Base-by-base conservation (phyloP, 2,329 filamentous ascomycete species). In the Aspergillus chevalieri region DNA sequence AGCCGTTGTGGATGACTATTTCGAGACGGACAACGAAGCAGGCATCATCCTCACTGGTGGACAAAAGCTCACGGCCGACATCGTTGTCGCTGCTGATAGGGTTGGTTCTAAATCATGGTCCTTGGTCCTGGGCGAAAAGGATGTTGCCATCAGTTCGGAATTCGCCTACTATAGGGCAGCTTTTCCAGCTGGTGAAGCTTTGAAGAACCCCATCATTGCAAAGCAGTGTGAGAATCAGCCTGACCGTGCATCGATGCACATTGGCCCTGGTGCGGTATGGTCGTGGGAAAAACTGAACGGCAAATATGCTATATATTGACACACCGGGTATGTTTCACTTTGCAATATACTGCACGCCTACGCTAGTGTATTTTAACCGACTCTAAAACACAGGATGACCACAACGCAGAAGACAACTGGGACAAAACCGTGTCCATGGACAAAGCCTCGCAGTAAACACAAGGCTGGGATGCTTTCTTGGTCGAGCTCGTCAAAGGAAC, bases 401-500 rank as follows among this genome's bases (percentile, higher is more conserved):
- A 12, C 19, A 10, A 7, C 10, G 36, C 36, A 15, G 36, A 39
- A 17, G 36, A 39, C 3, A 12, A 39, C n/a, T 39, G n/a, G 6
- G 36, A 9, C 3, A 39, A 39, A 19, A 19, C 36, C 1, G 19
- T 19, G 2, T 5, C 15, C 3, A 39, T 5, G 15, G 15, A 39
- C 14, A 39, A 39, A 12, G n/a, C 36, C 15, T 12, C 55, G 3
- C 47, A 56, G 24, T 51, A 34, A 8, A 34, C 44, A 7, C 43
- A 47, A 10, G 48, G 44, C 19, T 54, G 52, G 50, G 47, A 52
- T 50, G 45, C 33, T 1, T 47, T 46, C n/a, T 51, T 51, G 30
- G 46, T 43, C 3, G 46, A 53, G 38, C 53, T 60, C 28, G 50
- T 51, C 48, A 54, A 53, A 6, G 51, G 51, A 30, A 49, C 64